Evolutionary conservation across 2,329 filamentous ascomycete species (phyloP).

Genomic region (Colletotrichum navitas): DNA sequence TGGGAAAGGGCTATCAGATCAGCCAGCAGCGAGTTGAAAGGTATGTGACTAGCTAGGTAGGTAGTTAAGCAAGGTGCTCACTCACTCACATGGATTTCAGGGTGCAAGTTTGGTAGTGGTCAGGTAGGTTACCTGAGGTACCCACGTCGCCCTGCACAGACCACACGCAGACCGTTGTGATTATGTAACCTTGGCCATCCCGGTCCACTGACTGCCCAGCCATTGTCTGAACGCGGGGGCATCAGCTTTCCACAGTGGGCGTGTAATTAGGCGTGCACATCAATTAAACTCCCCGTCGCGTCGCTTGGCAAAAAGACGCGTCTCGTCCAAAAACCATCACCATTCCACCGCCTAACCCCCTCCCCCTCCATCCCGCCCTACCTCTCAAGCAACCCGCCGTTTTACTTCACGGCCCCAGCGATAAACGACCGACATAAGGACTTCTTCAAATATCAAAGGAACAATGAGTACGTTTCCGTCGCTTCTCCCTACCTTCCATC

Average conservation of each 20-base stretch:
- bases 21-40: too few species aligned
- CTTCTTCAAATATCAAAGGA: neutral
- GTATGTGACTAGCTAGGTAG: too few species aligned
- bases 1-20: too few species aligned
- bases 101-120: too few species aligned
- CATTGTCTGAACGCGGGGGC: conserved; percentile 18
- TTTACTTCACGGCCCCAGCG: neutral
- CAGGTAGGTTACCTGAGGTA: too few species aligned
- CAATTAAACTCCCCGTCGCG: conserved; percentile 39
- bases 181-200: neutral
- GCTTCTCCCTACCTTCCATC: too few species aligned
- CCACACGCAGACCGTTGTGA: neutral
- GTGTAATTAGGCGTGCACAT: neutral
- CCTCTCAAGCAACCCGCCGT: conserved; percentile 16
- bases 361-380: neutral
- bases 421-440: neutral
- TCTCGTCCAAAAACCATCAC: conserved; percentile 36
- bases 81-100: neutral
- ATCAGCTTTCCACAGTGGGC: conserved; percentile 12
- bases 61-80: too few species aligned
- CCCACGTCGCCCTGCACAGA: neutral
- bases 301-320: conserved; percentile 37
- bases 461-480: conserved; percentile 10
- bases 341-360: conserved; percentile 50
- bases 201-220: neutral